These are phyloP conservation scores for Serendipita sp. DNA, from an alignment of 768 basidiomycete genomes.

Conservation along the genomic window DNA sequence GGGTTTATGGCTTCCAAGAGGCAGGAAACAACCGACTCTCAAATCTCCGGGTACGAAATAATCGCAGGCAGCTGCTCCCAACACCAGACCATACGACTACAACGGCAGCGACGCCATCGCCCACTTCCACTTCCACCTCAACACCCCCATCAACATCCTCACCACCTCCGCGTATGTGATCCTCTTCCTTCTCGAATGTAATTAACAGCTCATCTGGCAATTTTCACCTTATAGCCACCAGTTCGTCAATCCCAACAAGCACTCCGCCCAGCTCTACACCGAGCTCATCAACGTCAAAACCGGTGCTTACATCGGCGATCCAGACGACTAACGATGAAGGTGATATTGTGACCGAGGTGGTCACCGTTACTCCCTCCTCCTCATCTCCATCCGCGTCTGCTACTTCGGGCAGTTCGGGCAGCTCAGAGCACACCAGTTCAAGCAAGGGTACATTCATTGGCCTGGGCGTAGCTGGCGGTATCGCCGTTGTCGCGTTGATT, in stretches of 20 bases:
- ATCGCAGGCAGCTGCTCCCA: no score
- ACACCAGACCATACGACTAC: not conserved
- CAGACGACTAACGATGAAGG: slow-evolving; percentile 9
- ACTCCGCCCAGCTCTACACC: not conserved
- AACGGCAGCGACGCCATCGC: slow-evolving; percentile 15
- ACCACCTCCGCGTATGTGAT: slow-evolving; percentile 16
- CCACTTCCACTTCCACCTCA: slow-evolving; percentile 15
- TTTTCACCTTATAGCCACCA: slow-evolving; percentile 15
- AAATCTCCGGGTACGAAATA: no score
- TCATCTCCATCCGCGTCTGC: slow-evolving; percentile 9
- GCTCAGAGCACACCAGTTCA: slow-evolving; percentile 3
- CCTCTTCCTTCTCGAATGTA: not conserved
- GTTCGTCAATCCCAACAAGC: slow-evolving; percentile 13
- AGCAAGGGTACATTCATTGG: slow-evolving; percentile 33
- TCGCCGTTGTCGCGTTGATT: slow-evolving; percentile 53
- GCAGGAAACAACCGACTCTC: no score
- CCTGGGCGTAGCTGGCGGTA: slow-evolving; percentile 64
- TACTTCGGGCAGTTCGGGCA: not conserved
- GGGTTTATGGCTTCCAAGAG: not conserved
- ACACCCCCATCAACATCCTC: slow-evolving; percentile 17
- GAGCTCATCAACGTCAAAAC: slow-evolving; percentile 1
- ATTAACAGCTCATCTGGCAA: not conserved
- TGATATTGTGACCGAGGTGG: not conserved
- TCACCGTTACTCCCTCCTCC: not conserved
- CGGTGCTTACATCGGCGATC: not conserved